These are phyloP conservation scores for Blastocystis sp. DNA, from an alignment of 352 stramenopile species.

Conservation along the genomic window DNA sequence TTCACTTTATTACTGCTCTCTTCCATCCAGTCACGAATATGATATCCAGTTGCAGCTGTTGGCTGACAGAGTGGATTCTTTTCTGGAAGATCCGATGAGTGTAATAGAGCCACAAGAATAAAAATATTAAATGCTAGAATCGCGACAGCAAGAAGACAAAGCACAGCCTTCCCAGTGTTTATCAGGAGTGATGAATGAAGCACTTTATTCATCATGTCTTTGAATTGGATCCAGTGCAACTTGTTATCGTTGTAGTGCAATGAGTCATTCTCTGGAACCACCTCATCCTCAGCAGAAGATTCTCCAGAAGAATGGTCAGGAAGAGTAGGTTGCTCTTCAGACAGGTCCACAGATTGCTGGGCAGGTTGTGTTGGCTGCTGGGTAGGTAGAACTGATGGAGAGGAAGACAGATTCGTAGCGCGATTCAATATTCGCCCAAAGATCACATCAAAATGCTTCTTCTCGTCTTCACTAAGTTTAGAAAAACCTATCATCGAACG, in stretches of 20 bases:
- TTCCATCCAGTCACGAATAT: background rate
- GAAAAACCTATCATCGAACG: background rate
- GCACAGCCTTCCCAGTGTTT: background rate
- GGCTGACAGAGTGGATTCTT: slow-evolving; percentile 10
- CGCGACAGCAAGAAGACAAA: background rate
- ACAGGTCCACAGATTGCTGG: too few species aligned
- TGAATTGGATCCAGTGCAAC: background rate
- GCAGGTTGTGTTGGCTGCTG: too few species aligned
- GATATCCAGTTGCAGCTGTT: background rate
- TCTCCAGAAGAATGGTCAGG: background rate
- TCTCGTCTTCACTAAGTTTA: background rate
- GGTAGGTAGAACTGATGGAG: too few species aligned
- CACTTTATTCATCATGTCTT: background rate
- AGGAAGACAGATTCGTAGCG: background rate
- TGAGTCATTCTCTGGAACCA: background rate
- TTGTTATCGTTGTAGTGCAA: background rate
- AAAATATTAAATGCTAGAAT: background rate
- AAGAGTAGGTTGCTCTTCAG: background rate
- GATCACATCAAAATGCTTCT: background rate
- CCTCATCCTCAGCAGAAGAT: background rate
- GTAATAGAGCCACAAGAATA: background rate
- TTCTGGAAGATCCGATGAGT: background rate
- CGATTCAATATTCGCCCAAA: background rate
- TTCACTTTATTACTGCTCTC: background rate
- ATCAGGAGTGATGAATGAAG: background rate